A percentile compares a stretch with the other conserved stretches of the same genome.
Evolutionary conservation across 345 rosid genomes (phyloP).

Genomic region (Ceriops tagal): DNA sequence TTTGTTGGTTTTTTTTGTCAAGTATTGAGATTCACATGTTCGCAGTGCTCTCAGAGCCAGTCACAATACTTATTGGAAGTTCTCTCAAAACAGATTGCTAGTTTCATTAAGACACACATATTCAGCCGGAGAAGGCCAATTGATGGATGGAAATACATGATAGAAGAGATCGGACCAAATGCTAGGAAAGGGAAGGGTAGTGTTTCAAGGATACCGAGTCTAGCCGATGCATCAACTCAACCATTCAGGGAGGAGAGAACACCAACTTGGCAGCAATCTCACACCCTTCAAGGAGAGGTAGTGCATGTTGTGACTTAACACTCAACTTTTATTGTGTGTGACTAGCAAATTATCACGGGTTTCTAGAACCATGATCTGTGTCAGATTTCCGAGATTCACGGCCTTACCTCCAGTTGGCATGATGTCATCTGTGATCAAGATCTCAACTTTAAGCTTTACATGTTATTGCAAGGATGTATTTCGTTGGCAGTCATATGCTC

Average conservation of each 20-base stretch:
- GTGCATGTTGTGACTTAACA: not conserved
- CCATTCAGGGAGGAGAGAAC: slow-evolving; percentile 73
- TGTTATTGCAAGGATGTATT: too few species aligned
- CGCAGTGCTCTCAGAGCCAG: too few species aligned
- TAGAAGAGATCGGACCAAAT: slow-evolving; percentile 95
- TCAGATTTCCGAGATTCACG: too few species aligned
- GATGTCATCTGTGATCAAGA: too few species aligned
- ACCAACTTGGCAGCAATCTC: slow-evolving; percentile 22
- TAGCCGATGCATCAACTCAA: slow-evolving; percentile 74
- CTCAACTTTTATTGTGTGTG: too few species aligned
- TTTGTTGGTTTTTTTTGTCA: not conserved
- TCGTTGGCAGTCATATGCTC: too few species aligned
- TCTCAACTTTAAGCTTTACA: too few species aligned
- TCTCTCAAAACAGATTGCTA: slow-evolving; percentile 65
- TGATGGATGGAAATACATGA: slow-evolving; percentile 96
- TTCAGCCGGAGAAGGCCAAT: slow-evolving; percentile 93
- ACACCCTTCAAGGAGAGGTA: slow-evolving; percentile 41
- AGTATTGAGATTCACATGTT: not conserved
- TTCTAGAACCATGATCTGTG: too few species aligned
- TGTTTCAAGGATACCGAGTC: slow-evolving; percentile 72
- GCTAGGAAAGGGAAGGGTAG: slow-evolving; percentile 94
- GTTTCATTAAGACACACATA: slow-evolving; percentile 90
- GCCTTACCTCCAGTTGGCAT: too few species aligned
- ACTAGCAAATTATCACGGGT: too few species aligned
- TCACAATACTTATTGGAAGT: too few species aligned